Base-by-base conservation (phyloP, 257 asterid species). In the Catharanthus roseus region DNA sequence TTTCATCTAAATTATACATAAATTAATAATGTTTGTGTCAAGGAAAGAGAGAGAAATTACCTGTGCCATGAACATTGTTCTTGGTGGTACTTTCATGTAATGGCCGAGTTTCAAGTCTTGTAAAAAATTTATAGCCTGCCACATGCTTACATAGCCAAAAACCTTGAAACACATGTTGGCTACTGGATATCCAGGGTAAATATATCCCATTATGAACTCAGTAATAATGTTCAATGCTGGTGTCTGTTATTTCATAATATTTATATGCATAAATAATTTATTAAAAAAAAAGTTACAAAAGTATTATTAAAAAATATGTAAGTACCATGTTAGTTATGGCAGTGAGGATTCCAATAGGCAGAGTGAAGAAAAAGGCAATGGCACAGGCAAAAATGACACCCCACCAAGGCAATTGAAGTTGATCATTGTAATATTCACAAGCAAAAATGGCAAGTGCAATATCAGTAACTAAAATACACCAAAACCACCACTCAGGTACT, bases 111-210 rank as follows among this genome's bases (percentile, higher is more conserved):
- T 93, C 85, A 93, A 93, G 85, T 93, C 98, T 83, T 90, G 95
- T 34, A 93, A 87, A 82, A 90, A 93, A 0, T 89, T 72, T 57
- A 88, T 82, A 34, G 98, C 98, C 38, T 93, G 98, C 0, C 85
- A 75, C 97, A 93, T 90, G 54, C 98, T 93, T 24, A 93, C 89
- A 80, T 90, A 93, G 26, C 98, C 98, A 63, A 88, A 93, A 6
- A 90, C 98, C 76, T 93, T 93, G 83, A 93, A 93, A 84, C 96
- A 93, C 98, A 93, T 93, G 80, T 93, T 93, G 18, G 97, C 98
- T 0, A 93, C 97, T 0, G 98, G 98, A 64, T 89, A 93, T 29
- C 97, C 97, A 0, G 98, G 98, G 64, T 90, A 90, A 8, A 89
- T 79, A 80, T 90, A 93, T 31, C 98, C 97, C 12, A 93, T 93